These are phyloP conservation scores for Fusarium sp. DNA, from an alignment of 2,329 filamentous ascomycete genomes.

Conservation along the genomic window DNA sequence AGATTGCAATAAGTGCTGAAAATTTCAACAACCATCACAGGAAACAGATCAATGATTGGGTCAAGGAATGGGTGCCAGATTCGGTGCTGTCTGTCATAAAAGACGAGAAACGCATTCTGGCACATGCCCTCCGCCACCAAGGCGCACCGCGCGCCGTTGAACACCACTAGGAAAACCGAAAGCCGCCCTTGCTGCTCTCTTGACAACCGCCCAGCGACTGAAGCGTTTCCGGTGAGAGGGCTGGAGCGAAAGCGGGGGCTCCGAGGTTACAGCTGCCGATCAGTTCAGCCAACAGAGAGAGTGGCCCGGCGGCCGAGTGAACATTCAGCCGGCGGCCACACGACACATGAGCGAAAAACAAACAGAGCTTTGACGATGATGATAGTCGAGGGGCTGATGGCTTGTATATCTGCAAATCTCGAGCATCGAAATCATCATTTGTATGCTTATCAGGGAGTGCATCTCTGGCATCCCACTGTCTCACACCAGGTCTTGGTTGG, in stretches of 20 bases:
- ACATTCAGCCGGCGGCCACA: constrained; percentile 17
- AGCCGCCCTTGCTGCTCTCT: constrained; percentile 24
- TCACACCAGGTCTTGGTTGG: not conserved
- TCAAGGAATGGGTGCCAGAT: constrained; percentile 12
- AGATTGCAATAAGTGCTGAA: constrained; percentile 28
- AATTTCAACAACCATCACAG: constrained; percentile 27
- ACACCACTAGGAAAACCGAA: constrained; percentile 24
- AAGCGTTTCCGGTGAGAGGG: constrained; percentile 32
- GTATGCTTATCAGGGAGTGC: constrained; percentile 29
- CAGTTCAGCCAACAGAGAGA: constrained; percentile 20
- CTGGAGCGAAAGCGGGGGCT: constrained; percentile 32
- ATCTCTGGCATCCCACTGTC: constrained; percentile 18
- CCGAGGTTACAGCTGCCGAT: constrained; percentile 38
- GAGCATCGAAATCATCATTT: not conserved
- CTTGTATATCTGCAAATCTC: constrained; percentile 1
- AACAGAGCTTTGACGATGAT: not conserved
- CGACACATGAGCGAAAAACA: constrained; percentile 1
- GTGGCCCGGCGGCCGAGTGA: constrained; percentile 16
- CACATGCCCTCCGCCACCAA: constrained; percentile 33
- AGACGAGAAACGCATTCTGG: constrained; percentile 20
- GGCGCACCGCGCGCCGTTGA: constrained; percentile 13
- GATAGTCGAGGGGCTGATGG: not conserved
- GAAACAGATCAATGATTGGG: constrained; percentile 21
- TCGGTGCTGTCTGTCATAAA: constrained; percentile 8
- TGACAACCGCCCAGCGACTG: constrained; percentile 18